Evolutionary conservation across 1,284 basidiomycete species (phyloP).

Genomic region (Ganoderma boninense): DNA sequence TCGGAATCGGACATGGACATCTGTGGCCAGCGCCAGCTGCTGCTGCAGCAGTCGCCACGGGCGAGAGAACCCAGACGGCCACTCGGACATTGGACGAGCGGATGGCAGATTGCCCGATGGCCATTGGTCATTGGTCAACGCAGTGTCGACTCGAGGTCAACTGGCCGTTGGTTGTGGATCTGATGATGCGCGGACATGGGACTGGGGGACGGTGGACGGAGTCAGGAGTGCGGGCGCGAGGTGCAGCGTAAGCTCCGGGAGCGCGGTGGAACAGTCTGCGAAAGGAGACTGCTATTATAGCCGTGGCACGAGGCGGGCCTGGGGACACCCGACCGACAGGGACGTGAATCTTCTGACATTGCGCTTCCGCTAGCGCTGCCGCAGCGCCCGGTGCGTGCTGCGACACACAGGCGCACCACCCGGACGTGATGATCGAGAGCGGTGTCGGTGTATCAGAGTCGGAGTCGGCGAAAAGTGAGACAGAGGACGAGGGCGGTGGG

Average conservation of each 20-base stretch:
- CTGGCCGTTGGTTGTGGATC: background rate
- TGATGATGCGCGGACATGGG: background rate
- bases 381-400: background rate
- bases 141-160: no score
- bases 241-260: background rate
- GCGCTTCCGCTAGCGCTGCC: constrained; percentile 15
- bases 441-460: background rate
- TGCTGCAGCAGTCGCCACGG: background rate
- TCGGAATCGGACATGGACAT: no score
- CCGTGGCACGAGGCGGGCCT: constrained; percentile 28
- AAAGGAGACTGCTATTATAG: constrained; percentile 23
- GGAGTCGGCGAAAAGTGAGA: background rate
- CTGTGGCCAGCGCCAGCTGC: no score
- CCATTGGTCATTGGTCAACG: no score
- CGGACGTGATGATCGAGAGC: background rate
- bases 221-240: background rate
- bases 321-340: background rate
- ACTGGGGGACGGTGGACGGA: background rate
- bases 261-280: background rate
- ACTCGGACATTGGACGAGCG: no score
- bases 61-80: background rate
- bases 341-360: constrained; percentile 11
- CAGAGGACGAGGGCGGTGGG: background rate
- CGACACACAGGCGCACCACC: background rate
- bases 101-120: no score